Percentiles rank a stretch among this genome's conserved stretches.
Evolutionary conservation across 495 filamentous ascomycete species (phyloP).

Genomic region (Saxophila tyrrhenica): DNA sequence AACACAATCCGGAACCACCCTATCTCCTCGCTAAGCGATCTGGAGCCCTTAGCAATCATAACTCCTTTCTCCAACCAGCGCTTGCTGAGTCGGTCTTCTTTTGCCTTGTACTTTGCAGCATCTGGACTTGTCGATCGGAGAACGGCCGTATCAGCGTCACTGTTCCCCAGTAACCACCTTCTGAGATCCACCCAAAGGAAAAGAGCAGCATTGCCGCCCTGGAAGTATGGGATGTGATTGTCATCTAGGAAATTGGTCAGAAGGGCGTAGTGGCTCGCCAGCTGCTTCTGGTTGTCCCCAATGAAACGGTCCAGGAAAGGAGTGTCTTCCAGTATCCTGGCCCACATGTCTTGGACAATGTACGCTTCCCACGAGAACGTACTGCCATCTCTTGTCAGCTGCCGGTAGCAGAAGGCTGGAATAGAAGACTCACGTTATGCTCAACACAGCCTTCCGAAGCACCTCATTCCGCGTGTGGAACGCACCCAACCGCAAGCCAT

Average conservation of each 20-base stretch:
- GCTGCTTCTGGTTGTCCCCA: constrained; percentile 28
- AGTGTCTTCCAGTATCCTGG: constrained; percentile 38
- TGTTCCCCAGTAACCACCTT: constrained; percentile 25
- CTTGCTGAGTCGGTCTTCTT: constrained; percentile 14
- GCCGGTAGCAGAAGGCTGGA: not conserved
- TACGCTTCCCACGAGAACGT: not conserved
- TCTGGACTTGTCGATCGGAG: not conserved
- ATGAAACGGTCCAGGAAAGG: constrained; percentile 38
- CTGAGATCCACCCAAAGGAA: constrained; percentile 52
- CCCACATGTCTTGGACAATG: constrained; percentile 2
- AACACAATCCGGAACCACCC: constrained; percentile 47
- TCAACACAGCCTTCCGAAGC: constrained; percentile 15
- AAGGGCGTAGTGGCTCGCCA: constrained; percentile 32
- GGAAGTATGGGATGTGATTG: constrained; percentile 32
- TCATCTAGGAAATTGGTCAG: constrained; percentile 29
- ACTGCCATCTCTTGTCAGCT: not conserved
- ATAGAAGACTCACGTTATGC: not conserved
- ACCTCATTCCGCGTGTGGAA: constrained; percentile 40
- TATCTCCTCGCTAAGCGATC: constrained; percentile 32
- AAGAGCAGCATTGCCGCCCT: constrained; percentile 41
- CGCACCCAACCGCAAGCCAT: constrained; percentile 44
- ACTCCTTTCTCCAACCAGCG: constrained; percentile 23
- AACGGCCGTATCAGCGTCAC: not conserved
- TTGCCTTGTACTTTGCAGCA: constrained; percentile 8
- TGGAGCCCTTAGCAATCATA: constrained; percentile 30